Evolutionary conservation across 495 filamentous ascomycete species (phyloP).

Genomic region (Chaetomium cochliodes): DNA sequence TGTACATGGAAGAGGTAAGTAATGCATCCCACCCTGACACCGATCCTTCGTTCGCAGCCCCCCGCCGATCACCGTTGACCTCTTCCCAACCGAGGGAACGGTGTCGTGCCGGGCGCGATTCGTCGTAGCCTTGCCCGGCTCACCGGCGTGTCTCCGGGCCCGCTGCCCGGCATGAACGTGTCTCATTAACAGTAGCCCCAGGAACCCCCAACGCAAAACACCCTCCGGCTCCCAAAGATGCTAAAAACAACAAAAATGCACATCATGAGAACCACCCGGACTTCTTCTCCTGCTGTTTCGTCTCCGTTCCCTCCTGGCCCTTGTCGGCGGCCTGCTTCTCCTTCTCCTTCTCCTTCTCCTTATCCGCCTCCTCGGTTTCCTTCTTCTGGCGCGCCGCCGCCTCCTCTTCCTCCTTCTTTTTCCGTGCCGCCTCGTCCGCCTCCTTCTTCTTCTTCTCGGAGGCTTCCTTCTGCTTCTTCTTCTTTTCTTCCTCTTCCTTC

Average conservation of each 20-base stretch:
- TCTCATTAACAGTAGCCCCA: constrained; percentile 25
- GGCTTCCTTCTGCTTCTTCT: constrained; percentile 34
- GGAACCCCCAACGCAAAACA: constrained; percentile 16
- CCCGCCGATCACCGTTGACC: neutral
- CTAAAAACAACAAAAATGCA: constrained; percentile 16
- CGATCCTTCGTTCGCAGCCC: neutral
- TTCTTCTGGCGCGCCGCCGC: constrained; percentile 22
- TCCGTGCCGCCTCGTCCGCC: constrained; percentile 25
- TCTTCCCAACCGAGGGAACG: neutral
- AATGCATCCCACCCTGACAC: constrained; percentile 14
- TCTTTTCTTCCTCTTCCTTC: constrained; percentile 28
- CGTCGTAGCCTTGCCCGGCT: neutral
- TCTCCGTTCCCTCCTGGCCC: constrained; percentile 16
- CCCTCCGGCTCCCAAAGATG: constrained; percentile 20
- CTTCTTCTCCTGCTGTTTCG: constrained; percentile 23
- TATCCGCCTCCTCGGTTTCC: constrained; percentile 12
- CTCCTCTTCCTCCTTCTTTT: constrained; percentile 23
- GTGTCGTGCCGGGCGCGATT: constrained; percentile 14
- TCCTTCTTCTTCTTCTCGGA: constrained; percentile 27
- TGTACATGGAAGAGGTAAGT: constrained; percentile 22
- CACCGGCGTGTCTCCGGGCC: neutral
- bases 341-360: constrained; percentile 6
- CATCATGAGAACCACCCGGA: constrained; percentile 23
- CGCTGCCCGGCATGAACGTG: constrained; percentile 18
- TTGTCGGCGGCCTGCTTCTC: constrained; percentile 18